Evolutionary conservation across 352 stramenopile genomes (phyloP).

Genomic region (Pythium guiyangense): DNA sequence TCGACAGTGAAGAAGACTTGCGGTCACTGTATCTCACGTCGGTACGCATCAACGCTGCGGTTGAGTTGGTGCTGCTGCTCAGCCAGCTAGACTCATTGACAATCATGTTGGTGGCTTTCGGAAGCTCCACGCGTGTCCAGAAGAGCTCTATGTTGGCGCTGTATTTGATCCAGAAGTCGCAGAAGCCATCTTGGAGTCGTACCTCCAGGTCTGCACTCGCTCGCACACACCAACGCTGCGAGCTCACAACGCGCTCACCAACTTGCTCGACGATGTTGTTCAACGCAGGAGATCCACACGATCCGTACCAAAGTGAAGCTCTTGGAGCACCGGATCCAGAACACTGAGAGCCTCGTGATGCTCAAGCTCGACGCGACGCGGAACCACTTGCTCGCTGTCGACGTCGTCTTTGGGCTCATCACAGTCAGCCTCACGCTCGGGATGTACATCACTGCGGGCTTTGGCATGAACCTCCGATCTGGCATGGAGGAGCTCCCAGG

Average conservation of each 20-base stretch:
- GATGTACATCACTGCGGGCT: conserved; percentile 50
- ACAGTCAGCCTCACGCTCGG: conserved; percentile 51
- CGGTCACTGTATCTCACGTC: conserved; percentile 18
- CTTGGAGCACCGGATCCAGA: conserved; percentile 65
- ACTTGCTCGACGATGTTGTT: no score
- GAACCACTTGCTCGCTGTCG: conserved; percentile 55
- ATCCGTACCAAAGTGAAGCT: conserved; percentile 62
- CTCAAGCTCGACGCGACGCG: conserved; percentile 65
- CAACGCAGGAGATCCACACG: conserved; percentile 63
- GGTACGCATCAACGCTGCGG: background rate
- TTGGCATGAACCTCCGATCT: conserved; percentile 62
- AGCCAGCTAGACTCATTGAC: background rate
- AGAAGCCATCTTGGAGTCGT: conserved; percentile 9
- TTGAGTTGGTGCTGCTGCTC: background rate
- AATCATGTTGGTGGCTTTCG: background rate
- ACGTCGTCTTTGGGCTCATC: conserved; percentile 38
- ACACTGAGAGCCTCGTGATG: conserved; percentile 70
- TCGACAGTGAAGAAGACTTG: conserved; percentile 32
- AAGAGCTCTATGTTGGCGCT: background rate
- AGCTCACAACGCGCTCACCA: no score
- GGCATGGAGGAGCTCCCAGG: conserved; percentile 20
- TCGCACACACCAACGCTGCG: no score
- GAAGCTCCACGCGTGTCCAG: conserved; percentile 19
- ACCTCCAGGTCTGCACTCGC: conserved; percentile 1
- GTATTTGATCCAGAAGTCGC: conserved; percentile 10